These are phyloP conservation scores for Anastatica hierochuntica DNA, from an alignment of 345 rosid genomes.

Conservation along the genomic window DNA sequence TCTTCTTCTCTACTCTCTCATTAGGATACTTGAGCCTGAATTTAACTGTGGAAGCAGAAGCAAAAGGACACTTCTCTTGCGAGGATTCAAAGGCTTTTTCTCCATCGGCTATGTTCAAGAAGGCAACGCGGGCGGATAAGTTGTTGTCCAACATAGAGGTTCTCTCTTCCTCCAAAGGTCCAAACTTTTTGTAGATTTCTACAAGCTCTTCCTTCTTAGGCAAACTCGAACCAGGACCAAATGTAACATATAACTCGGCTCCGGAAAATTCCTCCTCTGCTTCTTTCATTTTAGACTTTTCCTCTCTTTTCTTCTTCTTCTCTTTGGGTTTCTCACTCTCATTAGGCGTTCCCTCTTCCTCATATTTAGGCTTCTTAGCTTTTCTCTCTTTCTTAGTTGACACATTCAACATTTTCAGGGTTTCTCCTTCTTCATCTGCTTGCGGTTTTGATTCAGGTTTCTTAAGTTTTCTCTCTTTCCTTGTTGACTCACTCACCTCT, in stretches of 20 bases:
- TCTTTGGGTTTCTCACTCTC: conserved; percentile 16
- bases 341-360: neutral
- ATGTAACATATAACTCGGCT: conserved; percentile 42
- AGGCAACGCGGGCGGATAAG: conserved; percentile 41
- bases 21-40: conserved; percentile 26
- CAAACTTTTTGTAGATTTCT: conserved; percentile 40
- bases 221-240: conserved; percentile 48
- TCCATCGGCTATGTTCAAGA: conserved; percentile 42
- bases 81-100: conserved; percentile 56
- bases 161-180: conserved; percentile 39
- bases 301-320: conserved; percentile 10
- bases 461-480: conserved; percentile 4
- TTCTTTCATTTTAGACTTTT: conserved; percentile 15
- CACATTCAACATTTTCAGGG: conserved; percentile 13
- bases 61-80: conserved; percentile 18
- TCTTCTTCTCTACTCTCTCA: conserved; percentile 7
- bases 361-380: conserved; percentile 5
- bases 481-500: neutral
- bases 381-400: conserved; percentile 8
- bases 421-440: conserved; percentile 13
- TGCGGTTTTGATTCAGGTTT: neutral
- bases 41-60: neutral
- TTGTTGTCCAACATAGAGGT: conserved; percentile 37
- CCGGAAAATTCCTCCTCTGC: conserved; percentile 20
- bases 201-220: conserved; percentile 57